Base-by-base conservation (phyloP, 2,329 filamentous ascomycete genomes). In the Fusarium sp. region DNA sequence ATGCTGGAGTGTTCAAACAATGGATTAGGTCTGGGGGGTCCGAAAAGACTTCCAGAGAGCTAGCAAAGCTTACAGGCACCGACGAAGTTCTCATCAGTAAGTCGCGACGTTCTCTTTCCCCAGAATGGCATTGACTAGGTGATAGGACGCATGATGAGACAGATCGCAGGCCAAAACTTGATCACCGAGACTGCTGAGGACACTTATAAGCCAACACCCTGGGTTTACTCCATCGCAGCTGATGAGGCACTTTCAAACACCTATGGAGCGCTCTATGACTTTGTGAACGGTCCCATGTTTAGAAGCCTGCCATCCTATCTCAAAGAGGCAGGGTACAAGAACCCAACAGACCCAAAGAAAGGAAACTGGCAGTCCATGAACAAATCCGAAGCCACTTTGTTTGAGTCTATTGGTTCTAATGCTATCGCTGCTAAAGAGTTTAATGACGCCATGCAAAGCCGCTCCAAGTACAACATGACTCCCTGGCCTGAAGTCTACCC, bases 391-490 rank as follows among this genome's bases (percentile, higher is more conserved):
- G 68, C 75, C 37, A 81, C 75, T 14, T 70, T 83, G 43, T 84
- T 83, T 67, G 64, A 80, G 16, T 80, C 81, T 20, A 67, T 84
- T n/a, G 76, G 71, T 43, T 67, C 77, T 7, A 73, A 83, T 30
- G 77, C 80, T 4, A 58, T 64, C 5, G 77, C 81, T n/a, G 78
- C 77, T 1, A 66, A 75, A 5, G 76, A 81, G 48, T 84, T 84
- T 68, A 80, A 81, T 45, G 77, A 82, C 62, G 80, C 80, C 3
- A 84, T 84, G 82, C 78, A 82, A 64, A 82, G 82, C 64, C 82
- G 84, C 62, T 83, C 81, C 25, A 80, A 80, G 57, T 81, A 82
- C 70, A 84, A 83, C 62, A 76, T 83, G 32, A 82, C 80, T 5
- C 70, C 82, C 10, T 85, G 83, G 83, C 73, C 80, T 0, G 81